These are phyloP conservation scores for Diplocarpon mali DNA, from an alignment of 2,329 filamentous ascomycete species.

Conservation along the genomic window DNA sequence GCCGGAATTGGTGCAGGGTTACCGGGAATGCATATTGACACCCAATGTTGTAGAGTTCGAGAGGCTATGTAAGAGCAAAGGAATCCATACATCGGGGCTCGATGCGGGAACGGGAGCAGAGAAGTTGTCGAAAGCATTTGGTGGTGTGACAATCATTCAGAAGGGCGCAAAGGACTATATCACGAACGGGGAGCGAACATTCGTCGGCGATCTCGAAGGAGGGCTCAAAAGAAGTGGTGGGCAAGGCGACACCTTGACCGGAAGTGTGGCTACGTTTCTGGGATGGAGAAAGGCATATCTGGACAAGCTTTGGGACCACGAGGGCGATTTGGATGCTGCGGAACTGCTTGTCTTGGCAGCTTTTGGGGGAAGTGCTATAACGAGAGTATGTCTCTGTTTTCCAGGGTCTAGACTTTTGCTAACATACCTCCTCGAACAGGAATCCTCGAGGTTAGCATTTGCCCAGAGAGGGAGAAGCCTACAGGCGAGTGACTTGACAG, in stretches of 20 bases:
- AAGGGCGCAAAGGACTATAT: conserved; percentile 80
- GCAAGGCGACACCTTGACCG: conserved; percentile 91
- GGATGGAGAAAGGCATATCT: conserved; percentile 83
- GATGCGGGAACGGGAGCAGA: conserved; percentile 40
- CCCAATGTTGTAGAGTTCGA: conserved; percentile 93
- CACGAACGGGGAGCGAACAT: conserved; percentile 65
- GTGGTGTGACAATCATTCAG: conserved; percentile 82
- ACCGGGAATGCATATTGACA: conserved; percentile 75
- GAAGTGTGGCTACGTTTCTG: conserved; percentile 76
- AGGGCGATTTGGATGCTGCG: conserved; percentile 37
- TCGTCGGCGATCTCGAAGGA: conserved; percentile 66
- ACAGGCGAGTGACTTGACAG: conserved; percentile 87
- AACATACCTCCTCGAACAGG: conserved; percentile 34
- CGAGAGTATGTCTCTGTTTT: conserved; percentile 47
- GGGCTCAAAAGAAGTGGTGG: conserved; percentile 86
- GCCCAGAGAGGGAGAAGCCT: conserved; percentile 74
- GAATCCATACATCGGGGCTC: conserved; percentile 44
- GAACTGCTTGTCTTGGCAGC: conserved; percentile 68
- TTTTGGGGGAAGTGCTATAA: conserved; percentile 78
- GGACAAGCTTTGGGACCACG: conserved; percentile 65
- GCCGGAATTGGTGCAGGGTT: conserved; percentile 70
- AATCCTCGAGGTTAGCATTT: conserved; percentile 83
- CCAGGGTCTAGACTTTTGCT: conserved; percentile 13
- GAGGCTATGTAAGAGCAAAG: conserved; percentile 64
- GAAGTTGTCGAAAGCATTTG: conserved; percentile 61